Evolutionary conservation across 2,329 filamentous ascomycete genomes (phyloP).

Genomic region (Penicillium sp.): DNA sequence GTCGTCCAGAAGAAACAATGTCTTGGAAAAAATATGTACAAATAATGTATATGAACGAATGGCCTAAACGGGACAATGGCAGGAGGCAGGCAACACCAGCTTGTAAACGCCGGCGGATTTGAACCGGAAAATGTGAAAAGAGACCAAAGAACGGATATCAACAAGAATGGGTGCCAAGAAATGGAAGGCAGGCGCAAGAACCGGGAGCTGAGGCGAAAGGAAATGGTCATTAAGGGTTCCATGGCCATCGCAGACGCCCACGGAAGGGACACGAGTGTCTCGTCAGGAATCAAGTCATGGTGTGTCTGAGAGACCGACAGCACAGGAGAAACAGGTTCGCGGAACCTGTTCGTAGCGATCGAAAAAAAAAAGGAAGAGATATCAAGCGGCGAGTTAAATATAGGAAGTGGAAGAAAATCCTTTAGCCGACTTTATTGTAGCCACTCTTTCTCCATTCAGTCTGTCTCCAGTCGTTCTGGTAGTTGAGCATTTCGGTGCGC

Average conservation of each 20-base stretch:
- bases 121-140: neutral
- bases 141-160: constrained; percentile 8
- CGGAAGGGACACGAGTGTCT: neutral
- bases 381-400: neutral
- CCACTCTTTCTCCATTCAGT: constrained; percentile 34
- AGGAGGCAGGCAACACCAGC: neutral
- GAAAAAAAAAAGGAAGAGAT: neutral
- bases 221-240: constrained; percentile 5
- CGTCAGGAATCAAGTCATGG: constrained; percentile 3
- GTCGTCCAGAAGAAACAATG: neutral
- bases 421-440: constrained; percentile 29
- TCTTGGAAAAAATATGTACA: constrained; percentile 16
- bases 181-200: neutral
- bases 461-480: constrained; percentile 40
- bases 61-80: neutral
- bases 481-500: constrained; percentile 40
- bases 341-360: constrained; percentile 12
- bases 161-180: neutral
- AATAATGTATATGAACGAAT: constrained; percentile 10
- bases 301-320: constrained; percentile 2
- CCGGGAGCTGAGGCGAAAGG: neutral
- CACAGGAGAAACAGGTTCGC: constrained; percentile 3
- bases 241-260: constrained; percentile 3
- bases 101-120: constrained; percentile 5
- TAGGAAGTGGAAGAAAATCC: neutral